These are phyloP conservation scores for Capsaspora owczarzaki DNA, from an alignment of 78 protist species.

Conservation along the genomic window DNA sequence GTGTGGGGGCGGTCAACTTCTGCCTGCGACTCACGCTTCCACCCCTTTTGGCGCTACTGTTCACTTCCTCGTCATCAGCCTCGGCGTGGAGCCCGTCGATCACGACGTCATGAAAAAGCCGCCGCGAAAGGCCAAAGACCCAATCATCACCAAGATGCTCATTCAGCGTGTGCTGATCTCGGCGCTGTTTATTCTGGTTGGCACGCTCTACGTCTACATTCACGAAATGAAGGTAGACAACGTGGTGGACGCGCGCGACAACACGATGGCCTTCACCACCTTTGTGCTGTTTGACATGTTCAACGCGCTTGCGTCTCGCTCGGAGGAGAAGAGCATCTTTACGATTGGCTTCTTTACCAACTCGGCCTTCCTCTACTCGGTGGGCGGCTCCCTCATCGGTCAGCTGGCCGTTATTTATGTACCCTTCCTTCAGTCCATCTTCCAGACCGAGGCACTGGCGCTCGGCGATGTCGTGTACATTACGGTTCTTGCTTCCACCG, in stretches of 20 bases:
- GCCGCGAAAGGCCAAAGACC: conserved; percentile 12
- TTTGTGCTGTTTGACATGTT: conserved; percentile 56
- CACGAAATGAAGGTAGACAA: conserved; percentile 2
- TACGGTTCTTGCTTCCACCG: neutral
- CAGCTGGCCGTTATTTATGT: conserved; percentile 43
- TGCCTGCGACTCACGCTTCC: too few relatives aligned
- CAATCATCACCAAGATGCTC: conserved; percentile 1
- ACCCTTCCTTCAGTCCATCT: conserved; percentile 27
- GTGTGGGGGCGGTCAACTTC: neutral
- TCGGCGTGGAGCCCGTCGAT: conserved; percentile 61
- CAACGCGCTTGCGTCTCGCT: conserved; percentile 40
- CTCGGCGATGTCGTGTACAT: neutral
- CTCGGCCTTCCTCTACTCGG: conserved; percentile 19
- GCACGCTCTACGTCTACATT: neutral
- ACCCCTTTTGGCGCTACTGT: too few relatives aligned
- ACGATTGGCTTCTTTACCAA: conserved; percentile 34
- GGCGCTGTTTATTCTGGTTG: conserved; percentile 25
- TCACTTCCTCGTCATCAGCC: too few relatives aligned
- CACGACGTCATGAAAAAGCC: conserved; percentile 40
- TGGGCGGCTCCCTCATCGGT: conserved; percentile 30
- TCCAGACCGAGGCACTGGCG: conserved; percentile 29
- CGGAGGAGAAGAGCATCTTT: conserved; percentile 2
- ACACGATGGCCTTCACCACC: conserved; percentile 47
- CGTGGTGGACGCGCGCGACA: conserved; percentile 12
- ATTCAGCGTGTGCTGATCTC: conserved; percentile 13